phyloP scores from a whole-genome alignment of 805 yeast species.

The Metschnikowia corniflorae region DNA sequence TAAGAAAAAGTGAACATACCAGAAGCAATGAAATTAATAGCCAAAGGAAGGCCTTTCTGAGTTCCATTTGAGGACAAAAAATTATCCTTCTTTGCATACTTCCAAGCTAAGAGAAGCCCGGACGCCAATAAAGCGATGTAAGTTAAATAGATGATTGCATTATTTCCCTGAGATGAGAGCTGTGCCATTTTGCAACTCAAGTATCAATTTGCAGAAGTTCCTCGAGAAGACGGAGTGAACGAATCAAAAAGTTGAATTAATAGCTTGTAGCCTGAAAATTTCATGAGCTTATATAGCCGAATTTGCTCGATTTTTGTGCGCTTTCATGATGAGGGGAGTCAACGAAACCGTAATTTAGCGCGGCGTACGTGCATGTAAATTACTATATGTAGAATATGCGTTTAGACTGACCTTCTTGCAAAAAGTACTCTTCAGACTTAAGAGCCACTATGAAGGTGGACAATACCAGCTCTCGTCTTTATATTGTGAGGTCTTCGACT shows the following conservation, averaged over 20 bases:
- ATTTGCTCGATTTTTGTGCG: no score
- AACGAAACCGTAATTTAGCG: conserved; percentile 3
- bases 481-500: no score
- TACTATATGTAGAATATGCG: conserved; percentile 7
- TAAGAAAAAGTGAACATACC: conserved; percentile 47
- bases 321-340: no score
- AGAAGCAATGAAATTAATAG: conserved; percentile 86
- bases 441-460: no score
- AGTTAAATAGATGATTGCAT: conserved; percentile 41
- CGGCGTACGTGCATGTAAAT: conserved; percentile 4
- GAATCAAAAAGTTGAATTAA: no score
- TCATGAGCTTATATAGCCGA: no score
- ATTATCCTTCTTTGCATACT: conserved; percentile 47
- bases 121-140: conserved; percentile 39
- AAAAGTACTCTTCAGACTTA: no score
- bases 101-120: conserved; percentile 50
- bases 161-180: conserved; percentile 29
- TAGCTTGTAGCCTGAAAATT: no score
- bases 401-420: no score
- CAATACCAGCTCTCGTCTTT: no score
- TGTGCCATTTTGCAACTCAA: conserved; percentile 14
- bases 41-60: conserved; percentile 73
- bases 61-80: conserved; percentile 80
- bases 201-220: no score
- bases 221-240: no score